phyloP scores from a whole-genome alignment of 768 basidiomycete species.

The Suillus weaverae region DNA sequence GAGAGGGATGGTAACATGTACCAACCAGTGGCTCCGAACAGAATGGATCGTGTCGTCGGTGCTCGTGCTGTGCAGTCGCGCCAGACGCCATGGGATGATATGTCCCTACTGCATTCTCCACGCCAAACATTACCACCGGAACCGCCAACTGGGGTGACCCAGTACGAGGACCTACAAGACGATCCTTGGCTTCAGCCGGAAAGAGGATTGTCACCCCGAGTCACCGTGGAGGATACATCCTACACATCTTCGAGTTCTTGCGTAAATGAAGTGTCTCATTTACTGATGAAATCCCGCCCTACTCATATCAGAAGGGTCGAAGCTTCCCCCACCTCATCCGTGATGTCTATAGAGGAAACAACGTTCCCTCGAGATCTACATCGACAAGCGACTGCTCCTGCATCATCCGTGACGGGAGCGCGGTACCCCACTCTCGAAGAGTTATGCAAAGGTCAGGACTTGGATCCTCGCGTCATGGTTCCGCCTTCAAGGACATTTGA shows the following conservation, averaged over 20 bases:
- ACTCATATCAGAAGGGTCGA: slow-evolving; percentile 13
- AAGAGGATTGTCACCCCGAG: slow-evolving; percentile 15
- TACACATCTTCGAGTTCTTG: slow-evolving; percentile 14
- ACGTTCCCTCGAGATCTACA: slow-evolving; percentile 8
- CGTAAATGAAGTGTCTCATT: background rate
- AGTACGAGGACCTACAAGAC: slow-evolving; percentile 20
- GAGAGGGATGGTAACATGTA: slow-evolving; percentile 1
- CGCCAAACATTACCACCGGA: slow-evolving; percentile 16
- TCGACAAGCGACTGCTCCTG: slow-evolving; percentile 12
- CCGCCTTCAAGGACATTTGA: slow-evolving; percentile 26
- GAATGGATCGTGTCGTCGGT: slow-evolving; percentile 3
- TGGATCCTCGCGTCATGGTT: slow-evolving; percentile 30
- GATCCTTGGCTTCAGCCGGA: slow-evolving; percentile 11
- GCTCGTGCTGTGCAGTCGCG: slow-evolving; percentile 13
- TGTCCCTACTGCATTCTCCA: slow-evolving; percentile 1
- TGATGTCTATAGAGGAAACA: slow-evolving; percentile 14
- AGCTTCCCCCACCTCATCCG: slow-evolving; percentile 4
- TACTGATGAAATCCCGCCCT: slow-evolving; percentile 4
- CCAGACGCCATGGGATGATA: slow-evolving; percentile 12
- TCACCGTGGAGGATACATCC: slow-evolving; percentile 19
- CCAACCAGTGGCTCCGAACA: background rate
- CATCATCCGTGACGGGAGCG: slow-evolving; percentile 17
- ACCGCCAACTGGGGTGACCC: slow-evolving; percentile 28
- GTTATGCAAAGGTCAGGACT: slow-evolving; percentile 10
- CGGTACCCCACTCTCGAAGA: slow-evolving; percentile 22